Conservation (phyloP, 179 eudicot genomes). For the Amaranthus tricolor region DNA sequence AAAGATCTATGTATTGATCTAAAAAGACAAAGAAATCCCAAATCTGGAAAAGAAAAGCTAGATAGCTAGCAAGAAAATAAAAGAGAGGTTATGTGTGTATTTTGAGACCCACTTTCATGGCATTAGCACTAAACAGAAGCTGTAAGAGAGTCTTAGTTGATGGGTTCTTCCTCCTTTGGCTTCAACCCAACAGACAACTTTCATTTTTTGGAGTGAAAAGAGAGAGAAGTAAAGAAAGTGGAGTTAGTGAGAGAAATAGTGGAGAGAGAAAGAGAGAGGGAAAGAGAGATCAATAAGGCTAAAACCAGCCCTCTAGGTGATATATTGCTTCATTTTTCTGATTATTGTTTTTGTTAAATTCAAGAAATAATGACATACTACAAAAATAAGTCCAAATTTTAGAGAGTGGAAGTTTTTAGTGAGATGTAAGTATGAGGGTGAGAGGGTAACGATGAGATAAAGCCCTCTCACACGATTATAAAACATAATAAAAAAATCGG, state of each 20-base stretch:
- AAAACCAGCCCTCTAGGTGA: slow-evolving; percentile 33
- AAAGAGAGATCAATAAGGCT: slow-evolving; percentile 25
- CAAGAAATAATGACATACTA: slow-evolving; percentile 27
- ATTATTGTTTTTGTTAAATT: slow-evolving; percentile 27
- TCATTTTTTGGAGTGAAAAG: slow-evolving; percentile 30
- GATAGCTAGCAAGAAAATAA: too few species aligned
- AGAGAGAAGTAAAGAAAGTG: slow-evolving; percentile 12
- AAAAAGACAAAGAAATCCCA: slow-evolving; percentile 37
- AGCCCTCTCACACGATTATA: not conserved
- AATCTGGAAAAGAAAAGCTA: slow-evolving; percentile 27
- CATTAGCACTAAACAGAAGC: slow-evolving; percentile 22
- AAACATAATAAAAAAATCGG: too few species aligned
- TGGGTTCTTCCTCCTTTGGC: slow-evolving; percentile 59
- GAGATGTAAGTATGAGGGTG: not conserved
- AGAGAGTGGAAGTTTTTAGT: slow-evolving; percentile 16
- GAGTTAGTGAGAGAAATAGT: slow-evolving; percentile 23
- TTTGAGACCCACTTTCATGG: slow-evolving; percentile 20
- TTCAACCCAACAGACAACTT: slow-evolving; percentile 57
- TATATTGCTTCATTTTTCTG: slow-evolving; percentile 27
- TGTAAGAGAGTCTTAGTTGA: slow-evolving; percentile 19
- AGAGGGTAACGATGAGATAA: slow-evolving; percentile 37
- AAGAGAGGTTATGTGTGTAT: not conserved
- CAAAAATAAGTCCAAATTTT: not conserved
- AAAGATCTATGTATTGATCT: slow-evolving; percentile 25
- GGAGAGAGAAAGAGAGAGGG: slow-evolving; percentile 23